Percentiles rank a stretch among this genome's conserved stretches.
phyloP scores from a whole-genome alignment of 2,329 filamentous ascomycete genomes.

The Penicillium sp. region DNA sequence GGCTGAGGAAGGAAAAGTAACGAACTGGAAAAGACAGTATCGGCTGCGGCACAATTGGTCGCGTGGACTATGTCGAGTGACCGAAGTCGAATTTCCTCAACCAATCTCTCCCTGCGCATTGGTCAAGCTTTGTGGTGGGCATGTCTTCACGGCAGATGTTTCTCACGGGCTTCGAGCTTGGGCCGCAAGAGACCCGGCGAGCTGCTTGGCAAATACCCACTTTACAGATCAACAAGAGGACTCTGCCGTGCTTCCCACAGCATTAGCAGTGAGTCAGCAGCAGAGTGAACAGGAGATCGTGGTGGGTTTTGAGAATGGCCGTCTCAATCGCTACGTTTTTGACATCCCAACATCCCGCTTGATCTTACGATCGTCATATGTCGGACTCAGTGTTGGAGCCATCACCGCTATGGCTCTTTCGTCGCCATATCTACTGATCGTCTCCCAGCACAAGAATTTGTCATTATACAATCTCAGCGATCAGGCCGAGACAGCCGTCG shows the following conservation, averaged over 20 bases:
- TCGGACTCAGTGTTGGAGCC: conserved; percentile 59
- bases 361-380: conserved; percentile 53
- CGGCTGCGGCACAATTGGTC: conserved; percentile 89
- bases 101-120: conserved; percentile 58
- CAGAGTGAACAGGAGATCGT: conserved; percentile 54
- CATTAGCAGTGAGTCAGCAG: conserved; percentile 39
- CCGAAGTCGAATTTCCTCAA: conserved; percentile 64
- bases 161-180: conserved; percentile 70
- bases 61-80: conserved; percentile 71
- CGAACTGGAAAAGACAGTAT: conserved; percentile 85
- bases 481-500: conserved; percentile 4
- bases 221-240: conserved; percentile 48
- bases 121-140: conserved; percentile 70
- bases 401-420: conserved; percentile 67
- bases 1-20: conserved; percentile 49
- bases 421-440: conserved; percentile 72
- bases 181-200: conserved; percentile 61
- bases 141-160: conserved; percentile 72
- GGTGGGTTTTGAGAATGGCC: conserved; percentile 67
- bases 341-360: conserved; percentile 46
- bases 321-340: conserved; percentile 66
- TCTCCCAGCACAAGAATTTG: conserved; percentile 68
- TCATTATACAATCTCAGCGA: conserved; percentile 66
- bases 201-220: conserved; percentile 52
- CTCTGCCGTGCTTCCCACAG: conserved; percentile 59